phyloP scores from a whole-genome alignment of 352 stramenopile species.

The Phytophthora hibernalis region DNA sequence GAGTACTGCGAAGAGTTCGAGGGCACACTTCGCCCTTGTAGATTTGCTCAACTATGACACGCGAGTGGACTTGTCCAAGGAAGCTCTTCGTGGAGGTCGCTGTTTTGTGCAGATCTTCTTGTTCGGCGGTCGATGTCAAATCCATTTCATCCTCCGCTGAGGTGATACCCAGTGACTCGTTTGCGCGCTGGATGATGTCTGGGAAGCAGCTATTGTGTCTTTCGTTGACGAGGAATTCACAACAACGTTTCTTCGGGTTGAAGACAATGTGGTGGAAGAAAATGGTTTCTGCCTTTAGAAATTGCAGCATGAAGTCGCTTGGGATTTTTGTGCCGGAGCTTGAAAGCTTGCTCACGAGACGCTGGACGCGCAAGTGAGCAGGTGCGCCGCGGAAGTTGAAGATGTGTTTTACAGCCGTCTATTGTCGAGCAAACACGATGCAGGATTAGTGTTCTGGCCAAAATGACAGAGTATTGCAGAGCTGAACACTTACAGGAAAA shows the following conservation, averaged over 20 bases:
- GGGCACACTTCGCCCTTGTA: constrained; percentile 56
- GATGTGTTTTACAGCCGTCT: constrained; percentile 81
- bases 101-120: constrained; percentile 42
- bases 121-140: constrained; percentile 17
- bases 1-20: constrained; percentile 38
- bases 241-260: constrained; percentile 50
- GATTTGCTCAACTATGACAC: constrained; percentile 51
- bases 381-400: constrained; percentile 76
- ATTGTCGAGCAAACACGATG: background rate
- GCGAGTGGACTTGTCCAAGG: constrained; percentile 43
- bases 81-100: constrained; percentile 48
- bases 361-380: constrained; percentile 59
- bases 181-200: constrained; percentile 55
- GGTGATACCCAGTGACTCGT: constrained; percentile 44
- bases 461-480: background rate
- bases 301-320: constrained; percentile 57
- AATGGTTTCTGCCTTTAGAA: constrained; percentile 70
- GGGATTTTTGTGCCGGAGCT: constrained; percentile 55
- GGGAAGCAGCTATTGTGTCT: constrained; percentile 55
- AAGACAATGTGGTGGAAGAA: constrained; percentile 86
- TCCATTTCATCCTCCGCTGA: constrained; percentile 14
- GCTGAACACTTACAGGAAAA: constrained; percentile 56
- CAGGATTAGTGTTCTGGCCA: background rate
- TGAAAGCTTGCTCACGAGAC: constrained; percentile 69
- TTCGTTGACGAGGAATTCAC: constrained; percentile 63